Evolutionary conservation across 345 rosid species (phyloP), one percentile per base, ranked within the genome.

Genomic region (Chamaenerion angustifolium): DNA sequence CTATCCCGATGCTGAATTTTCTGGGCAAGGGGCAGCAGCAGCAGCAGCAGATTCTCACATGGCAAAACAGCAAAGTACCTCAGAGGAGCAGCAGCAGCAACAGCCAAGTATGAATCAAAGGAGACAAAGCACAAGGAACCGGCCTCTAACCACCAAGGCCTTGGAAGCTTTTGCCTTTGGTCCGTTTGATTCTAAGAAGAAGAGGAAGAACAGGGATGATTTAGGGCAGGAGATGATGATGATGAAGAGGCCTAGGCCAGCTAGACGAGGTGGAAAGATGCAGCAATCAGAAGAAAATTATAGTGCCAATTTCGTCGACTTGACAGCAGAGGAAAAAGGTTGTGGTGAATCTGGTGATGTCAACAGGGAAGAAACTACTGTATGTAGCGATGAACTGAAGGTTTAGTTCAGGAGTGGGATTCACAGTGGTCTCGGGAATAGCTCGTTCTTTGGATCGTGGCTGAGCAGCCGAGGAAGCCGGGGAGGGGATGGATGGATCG

Each of bases 131-230:
- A 75, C 71, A 11, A 64, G 85, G 63, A 79, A 62, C 60, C 56
- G 81, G 12, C 79, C 77, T 12, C 64, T 50, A 49, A 75, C 81
- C 25, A 55, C 75, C 2, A 79, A 76, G 69, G 85, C 85, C 11
- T 69, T 79, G 52, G 85, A 79, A 66, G 85, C 85, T 43, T 56
- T 70, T 49, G 81, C 78, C 31, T 59, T 49, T 31, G 85, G 76
- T 37, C 68, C 68, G 51, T 48, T 73, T 40, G 64, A 45, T 50
- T 40, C 68, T 13, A 66, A 58, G 46, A 62, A 63, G 60, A 78
- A 67, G 68, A 61, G 75, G 27, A 71, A 61, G 57, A 54, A 46
- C 19, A 54, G 55, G 58, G 64, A 58, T 6, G 59, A 49, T 1
- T 44, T 57, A 9, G 52, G 27, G 1, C 49, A 52, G 10, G 55